Base-by-base conservation (phyloP, 2,329 filamentous ascomycete species). In the Monosporascus sp. region DNA sequence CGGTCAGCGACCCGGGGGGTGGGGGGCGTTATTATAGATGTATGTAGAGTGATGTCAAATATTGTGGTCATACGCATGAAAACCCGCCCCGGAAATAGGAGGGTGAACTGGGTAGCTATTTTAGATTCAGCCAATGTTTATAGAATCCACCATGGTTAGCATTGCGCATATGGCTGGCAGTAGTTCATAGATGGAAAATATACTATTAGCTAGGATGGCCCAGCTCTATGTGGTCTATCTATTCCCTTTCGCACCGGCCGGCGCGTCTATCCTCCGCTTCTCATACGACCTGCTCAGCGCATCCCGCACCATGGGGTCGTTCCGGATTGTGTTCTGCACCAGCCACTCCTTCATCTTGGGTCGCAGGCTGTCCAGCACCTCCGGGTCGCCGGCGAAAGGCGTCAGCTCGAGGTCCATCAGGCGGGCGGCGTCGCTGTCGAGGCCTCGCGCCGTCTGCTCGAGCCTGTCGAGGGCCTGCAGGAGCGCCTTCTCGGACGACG, bases 341-440 rank as follows among this genome's bases (percentile, higher is more conserved):
- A 97, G 75, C 80, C 91, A 96, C 64, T 94, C 89, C 71, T 86
- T 88, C 72, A 97, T 81, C 63, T 87, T 88, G 41, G 79, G 79
- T 57, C 85, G 81, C 64, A 95, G 72, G 55, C 83, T 84, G 45
- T 76, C 76, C 47, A 87, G 74, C n/a, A 77, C 78, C 56, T 81
- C 79, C 37, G 79, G 73, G 64, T 95, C 87, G n/a, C 85, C 86
- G 49, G 78, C 82, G 70, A 91, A 97, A 0, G 93, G 93, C 50
- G 85, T 84, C 69, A 92, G 80, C 64, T 95, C 91, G 68, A 96
- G 77, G 47, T 87, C 85, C 67, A 96, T 73, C 55, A 96, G 70
- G 51, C 87, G 78, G 7, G 75, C 74, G 0, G 87, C 79, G 65
- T 97, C 91, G n/a, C 73, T 69, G 59, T 94, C 88, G 9, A 87